phyloP scores from a whole-genome alignment of 148 eudicot species.

The Gaultheria prostrata region DNA sequence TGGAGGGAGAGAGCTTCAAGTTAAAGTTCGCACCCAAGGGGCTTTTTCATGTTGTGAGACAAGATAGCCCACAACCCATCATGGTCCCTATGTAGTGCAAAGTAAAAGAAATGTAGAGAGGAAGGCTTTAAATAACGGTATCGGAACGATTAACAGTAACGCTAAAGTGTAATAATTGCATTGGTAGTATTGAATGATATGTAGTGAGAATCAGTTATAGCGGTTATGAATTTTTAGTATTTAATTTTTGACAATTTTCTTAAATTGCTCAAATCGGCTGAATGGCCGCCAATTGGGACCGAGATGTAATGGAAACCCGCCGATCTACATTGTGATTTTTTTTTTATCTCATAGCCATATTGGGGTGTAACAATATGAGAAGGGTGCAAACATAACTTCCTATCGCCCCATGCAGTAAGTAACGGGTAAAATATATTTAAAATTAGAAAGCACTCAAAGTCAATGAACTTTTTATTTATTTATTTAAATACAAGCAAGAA shows the following conservation, averaged over 20 bases:
- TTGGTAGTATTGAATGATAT: not conserved
- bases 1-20: not conserved
- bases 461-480: not conserved
- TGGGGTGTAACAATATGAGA: not conserved
- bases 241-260: not conserved
- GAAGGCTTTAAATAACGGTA: not conserved
- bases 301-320: not conserved
- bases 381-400: not conserved
- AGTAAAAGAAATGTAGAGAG: not conserved
- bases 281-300: not conserved
- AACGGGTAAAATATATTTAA: too few species aligned
- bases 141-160: not conserved
- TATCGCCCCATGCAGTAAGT: not conserved
- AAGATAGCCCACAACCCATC: not conserved
- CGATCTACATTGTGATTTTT: not conserved
- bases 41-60: not conserved
- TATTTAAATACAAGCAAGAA: not conserved
- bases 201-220: not conserved
- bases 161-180: too few species aligned
- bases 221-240: not conserved
- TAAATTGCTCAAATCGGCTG: not conserved
- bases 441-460: not conserved
- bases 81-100: not conserved
- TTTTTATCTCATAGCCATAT: too few species aligned
- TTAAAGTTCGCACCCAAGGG: not conserved